A percentile compares a stretch with the other conserved stretches of the same genome.
phyloP scores from a whole-genome alignment of 257 asterid genomes.

The Parsonsia alboflavescens region DNA sequence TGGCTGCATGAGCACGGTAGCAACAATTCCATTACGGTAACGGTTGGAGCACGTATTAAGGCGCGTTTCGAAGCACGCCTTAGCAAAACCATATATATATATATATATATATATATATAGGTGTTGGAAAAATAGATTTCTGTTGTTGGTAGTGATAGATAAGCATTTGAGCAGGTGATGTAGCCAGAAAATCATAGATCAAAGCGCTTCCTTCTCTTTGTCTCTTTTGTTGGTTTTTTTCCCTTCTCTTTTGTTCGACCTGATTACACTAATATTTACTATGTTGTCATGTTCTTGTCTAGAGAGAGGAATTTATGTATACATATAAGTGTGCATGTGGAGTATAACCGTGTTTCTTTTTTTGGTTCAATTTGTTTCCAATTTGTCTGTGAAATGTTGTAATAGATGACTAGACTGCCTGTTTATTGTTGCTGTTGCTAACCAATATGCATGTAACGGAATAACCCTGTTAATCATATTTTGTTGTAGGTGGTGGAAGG shows the following conservation, averaged over 20 bases:
- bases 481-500: conserved; percentile 90
- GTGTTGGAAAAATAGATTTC: background rate
- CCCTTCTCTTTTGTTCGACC: background rate
- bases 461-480: background rate
- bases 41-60: too few species aligned
- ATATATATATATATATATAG: too few species aligned
- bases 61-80: too few species aligned
- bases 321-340: background rate
- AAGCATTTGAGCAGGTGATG: background rate
- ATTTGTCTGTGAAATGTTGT: background rate
- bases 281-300: background rate
- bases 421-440: background rate
- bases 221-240: background rate
- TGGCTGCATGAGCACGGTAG: too few species aligned
- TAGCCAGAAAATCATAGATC: conserved; percentile 6
- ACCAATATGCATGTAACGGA: background rate
- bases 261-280: background rate
- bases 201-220: too few species aligned
- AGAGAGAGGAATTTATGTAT: background rate
- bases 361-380: background rate
- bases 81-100: too few species aligned
- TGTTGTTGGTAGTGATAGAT: background rate
- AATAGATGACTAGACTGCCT: background rate
- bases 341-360: background rate
- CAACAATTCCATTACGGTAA: too few species aligned